phyloP scores from a whole-genome alignment of 2,329 filamentous ascomycete genomes.

The Cladosporium sphaerospermum region DNA sequence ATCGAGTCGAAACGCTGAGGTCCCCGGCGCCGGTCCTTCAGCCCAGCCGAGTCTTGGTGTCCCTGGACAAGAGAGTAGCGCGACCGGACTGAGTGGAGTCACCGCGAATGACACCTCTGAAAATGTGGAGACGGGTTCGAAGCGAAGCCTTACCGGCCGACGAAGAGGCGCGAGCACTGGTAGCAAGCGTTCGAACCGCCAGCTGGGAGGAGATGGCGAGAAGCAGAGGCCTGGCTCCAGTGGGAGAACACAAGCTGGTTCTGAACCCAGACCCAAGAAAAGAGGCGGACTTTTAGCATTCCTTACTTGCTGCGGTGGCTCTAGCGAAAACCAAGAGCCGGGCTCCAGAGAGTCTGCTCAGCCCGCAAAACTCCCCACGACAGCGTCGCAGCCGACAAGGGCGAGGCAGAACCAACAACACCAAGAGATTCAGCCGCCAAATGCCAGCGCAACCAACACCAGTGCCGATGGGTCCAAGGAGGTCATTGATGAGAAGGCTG shows the following conservation, averaged over 20 bases:
- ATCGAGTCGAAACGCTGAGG: constrained; percentile 15
- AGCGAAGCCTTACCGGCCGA: constrained; percentile 41
- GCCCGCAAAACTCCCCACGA: constrained; percentile 36
- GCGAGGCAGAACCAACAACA: constrained; percentile 40
- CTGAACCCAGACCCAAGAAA: constrained; percentile 35
- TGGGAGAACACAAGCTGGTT: constrained; percentile 25
- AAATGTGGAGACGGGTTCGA: constrained; percentile 37
- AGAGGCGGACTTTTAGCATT: constrained; percentile 43
- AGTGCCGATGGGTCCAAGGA: constrained; percentile 42
- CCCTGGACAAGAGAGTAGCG: constrained; percentile 16
- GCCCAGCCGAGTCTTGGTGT: constrained; percentile 1
- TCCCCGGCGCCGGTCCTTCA: constrained; percentile 4
- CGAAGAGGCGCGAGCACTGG: constrained; percentile 41
- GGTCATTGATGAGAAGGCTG: constrained; percentile 39
- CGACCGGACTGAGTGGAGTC: constrained; percentile 37
- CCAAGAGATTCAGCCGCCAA: constrained; percentile 41
- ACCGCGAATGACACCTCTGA: constrained; percentile 40
- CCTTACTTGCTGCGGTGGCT: constrained; percentile 61
- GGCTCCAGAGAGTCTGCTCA: constrained; percentile 48
- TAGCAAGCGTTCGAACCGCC: constrained; percentile 40
- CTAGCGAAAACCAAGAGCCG: constrained; percentile 54
- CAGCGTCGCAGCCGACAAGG: constrained; percentile 32
- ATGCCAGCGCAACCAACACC: constrained; percentile 36
- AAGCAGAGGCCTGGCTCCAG: constrained; percentile 33
- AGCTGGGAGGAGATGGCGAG: constrained; percentile 26